These are phyloP conservation scores for Penicillium sp. DNA, from an alignment of 2,329 filamentous ascomycete genomes.

Conservation along the genomic window DNA sequence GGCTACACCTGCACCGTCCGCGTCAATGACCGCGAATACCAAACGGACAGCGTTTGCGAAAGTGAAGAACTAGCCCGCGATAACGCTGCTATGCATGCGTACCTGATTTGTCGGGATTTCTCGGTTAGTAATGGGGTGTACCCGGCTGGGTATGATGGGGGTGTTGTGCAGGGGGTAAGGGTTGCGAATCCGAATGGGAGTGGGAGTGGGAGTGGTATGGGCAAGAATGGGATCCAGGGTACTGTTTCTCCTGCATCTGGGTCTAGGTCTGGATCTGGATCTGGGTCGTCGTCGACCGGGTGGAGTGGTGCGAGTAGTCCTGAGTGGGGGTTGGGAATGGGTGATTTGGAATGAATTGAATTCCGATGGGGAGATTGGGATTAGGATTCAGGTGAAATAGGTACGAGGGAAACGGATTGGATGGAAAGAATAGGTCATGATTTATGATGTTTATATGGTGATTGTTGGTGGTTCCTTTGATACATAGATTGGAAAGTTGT, in stretches of 20 bases:
- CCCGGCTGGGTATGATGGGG: conserved; percentile 53
- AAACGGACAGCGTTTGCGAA: conserved; percentile 80
- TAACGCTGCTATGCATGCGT: conserved; percentile 90
- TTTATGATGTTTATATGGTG: conserved; percentile 27
- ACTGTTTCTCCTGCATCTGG: conserved; percentile 37
- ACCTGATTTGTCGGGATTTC: conserved; percentile 97
- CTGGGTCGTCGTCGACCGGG: conserved; percentile 7
- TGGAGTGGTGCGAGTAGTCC: conserved; percentile 51
- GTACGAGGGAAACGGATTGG: too few species aligned
- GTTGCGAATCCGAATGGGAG: conserved; percentile 53
- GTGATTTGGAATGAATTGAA: too few species aligned
- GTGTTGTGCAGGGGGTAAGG: conserved; percentile 58
- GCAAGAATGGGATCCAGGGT: conserved; percentile 48
- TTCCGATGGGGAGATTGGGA: background rate
- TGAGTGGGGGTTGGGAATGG: conserved; percentile 23
- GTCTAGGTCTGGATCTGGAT: conserved; percentile 17
- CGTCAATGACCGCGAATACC: conserved; percentile 95
- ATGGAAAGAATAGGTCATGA: conserved; percentile 14
- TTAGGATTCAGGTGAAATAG: too few species aligned
- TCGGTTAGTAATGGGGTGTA: conserved; percentile 94
- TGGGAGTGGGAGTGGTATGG: conserved; percentile 55
- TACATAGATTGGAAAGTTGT: conserved; percentile 19
- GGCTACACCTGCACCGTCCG: conserved; percentile 88
- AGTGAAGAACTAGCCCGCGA: conserved; percentile 81
- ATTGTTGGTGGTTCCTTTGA: conserved; percentile 4